Base-by-base conservation (phyloP, 108 stramenopile species). In the Cyclotella distinguenda region DNA sequence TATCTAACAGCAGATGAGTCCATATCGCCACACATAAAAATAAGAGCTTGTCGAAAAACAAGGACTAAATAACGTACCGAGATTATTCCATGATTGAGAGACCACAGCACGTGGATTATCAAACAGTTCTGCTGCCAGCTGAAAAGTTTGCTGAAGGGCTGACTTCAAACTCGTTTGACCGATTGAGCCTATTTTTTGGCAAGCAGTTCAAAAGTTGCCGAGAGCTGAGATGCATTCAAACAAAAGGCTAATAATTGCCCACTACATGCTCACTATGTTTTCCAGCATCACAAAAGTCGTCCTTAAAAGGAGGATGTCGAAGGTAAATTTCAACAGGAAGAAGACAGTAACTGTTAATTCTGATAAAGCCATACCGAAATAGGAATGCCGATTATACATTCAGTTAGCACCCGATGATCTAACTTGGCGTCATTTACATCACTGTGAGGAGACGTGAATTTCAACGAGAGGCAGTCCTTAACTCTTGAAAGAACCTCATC, bases 401-500 rank as follows among this genome's bases (percentile, higher is more conserved):
- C 80, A 11, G 80, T 72, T 60, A 72, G 36, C 21, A 53, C 44
- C 10, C 71, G 48, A 35, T 71, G 54, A 34, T 58, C 58, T 5
- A 59, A 35, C 27, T 51, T 36, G 23, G 3, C 15, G 0, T 55
- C 60, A 42, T 10, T 34, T 36, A 36, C 27, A 39, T 49, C 47
- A 23, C 48, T 49, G 25, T 18, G 23, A 16, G 70, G 61, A 70
- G 34, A 70, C 42, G 49, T 33, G 43, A 78, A 54, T 6, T 66
- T 51, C 27, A 18, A 15, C 10, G 79, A 68, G 7, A 80, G 51
- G 53, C 63, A 77, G 34, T 44, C 53, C 8, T 88, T 55, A 28
- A 93, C 69, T 42, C 83, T 76, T 33, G 80, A 66, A 6, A 89
- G 19, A 5, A 87, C 72, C 4, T 71, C 79, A 55, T 89, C 71